Evolutionary conservation across 352 stramenopile species (phyloP).

Genomic region (Pythium dissimile): DNA sequence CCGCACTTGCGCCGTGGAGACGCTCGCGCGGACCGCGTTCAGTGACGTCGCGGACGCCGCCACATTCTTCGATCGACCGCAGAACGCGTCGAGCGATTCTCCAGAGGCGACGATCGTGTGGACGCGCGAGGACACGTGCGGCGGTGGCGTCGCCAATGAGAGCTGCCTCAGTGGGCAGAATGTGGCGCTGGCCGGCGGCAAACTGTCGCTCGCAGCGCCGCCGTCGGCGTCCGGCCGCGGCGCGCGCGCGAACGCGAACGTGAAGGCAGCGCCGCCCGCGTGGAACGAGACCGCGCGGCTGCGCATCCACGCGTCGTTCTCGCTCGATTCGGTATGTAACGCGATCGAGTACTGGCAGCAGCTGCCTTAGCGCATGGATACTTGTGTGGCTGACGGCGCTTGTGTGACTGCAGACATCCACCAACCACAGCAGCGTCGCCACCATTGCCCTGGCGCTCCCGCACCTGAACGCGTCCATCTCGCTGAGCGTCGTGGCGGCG

Average conservation of each 20-base stretch:
- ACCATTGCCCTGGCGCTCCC: constrained; percentile 12
- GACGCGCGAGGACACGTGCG: constrained; percentile 13
- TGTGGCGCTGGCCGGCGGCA: constrained; percentile 7
- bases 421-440: background rate
- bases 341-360: no score
- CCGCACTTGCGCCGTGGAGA: constrained; percentile 17
- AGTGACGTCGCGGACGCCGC: background rate
- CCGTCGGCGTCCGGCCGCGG: background rate
- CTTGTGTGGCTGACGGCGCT: background rate
- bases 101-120: background rate
- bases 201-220: constrained; percentile 10
- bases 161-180: background rate
- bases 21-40: constrained; percentile 17
- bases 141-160: background rate
- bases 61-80: constrained; percentile 4
- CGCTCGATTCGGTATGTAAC: background rate
- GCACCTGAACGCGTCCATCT: background rate
- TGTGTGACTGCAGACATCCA: background rate
- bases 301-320: constrained; percentile 16
- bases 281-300: constrained; percentile 2
- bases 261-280: background rate
- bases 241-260: background rate
- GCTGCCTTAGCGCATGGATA: no score
- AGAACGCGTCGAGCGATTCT: background rate
- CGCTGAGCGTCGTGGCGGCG: constrained; percentile 4